Conservation (phyloP, 768 basidiomycete species). For the Clathrus columnatus region DNA sequence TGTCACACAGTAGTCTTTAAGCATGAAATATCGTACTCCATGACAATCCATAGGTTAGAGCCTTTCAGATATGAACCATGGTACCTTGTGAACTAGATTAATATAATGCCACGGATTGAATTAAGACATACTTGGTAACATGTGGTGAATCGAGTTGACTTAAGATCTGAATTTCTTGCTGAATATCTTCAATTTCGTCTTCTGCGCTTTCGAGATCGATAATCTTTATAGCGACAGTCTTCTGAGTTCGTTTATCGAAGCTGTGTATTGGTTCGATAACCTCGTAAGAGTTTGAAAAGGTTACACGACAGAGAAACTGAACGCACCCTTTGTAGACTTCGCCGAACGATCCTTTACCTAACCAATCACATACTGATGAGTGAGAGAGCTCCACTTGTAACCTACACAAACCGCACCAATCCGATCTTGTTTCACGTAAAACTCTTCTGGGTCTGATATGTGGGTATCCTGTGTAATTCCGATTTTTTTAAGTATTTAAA, state of each 20-base stretch:
- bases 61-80: conserved; percentile 95
- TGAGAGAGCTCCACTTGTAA: neutral
- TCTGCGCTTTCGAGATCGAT: conserved; percentile 99
- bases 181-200: conserved; percentile 99
- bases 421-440: conserved; percentile 94
- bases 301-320: neutral
- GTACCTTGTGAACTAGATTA: conserved; percentile 45
- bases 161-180: conserved; percentile 97
- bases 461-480: conserved; percentile 60
- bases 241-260: conserved; percentile 91
- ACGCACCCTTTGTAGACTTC: conserved; percentile 97
- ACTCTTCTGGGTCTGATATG: conserved; percentile 88
- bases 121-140: conserved; percentile 77
- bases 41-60: conserved; percentile 96
- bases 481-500: neutral
- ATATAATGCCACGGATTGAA: conserved; percentile 12
- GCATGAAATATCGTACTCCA: conserved; percentile 62
- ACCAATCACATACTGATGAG: neutral
- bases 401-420: conserved; percentile 56
- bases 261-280: conserved; percentile 31
- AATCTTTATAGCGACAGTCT: conserved; percentile 98
- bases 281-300: conserved; percentile 6
- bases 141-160: conserved; percentile 92
- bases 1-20: neutral
- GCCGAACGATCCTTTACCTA: conserved; percentile 97